Conservation (phyloP, 2,329 filamentous ascomycete genomes). For the Pseudogymnoascus sp. region DNA sequence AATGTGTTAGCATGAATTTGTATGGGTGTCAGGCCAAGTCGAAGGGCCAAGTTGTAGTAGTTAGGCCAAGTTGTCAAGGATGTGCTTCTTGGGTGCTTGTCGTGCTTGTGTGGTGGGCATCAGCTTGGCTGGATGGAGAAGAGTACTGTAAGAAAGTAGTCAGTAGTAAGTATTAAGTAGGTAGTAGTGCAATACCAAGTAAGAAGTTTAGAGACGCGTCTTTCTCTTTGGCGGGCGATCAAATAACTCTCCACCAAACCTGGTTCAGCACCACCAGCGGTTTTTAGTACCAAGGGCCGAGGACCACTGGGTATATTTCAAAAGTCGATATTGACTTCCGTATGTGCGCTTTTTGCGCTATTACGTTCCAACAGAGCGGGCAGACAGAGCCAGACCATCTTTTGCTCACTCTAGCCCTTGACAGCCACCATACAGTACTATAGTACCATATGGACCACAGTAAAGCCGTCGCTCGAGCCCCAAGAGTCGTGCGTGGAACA, state of each 20-base stretch:
- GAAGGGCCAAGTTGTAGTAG: too few relatives aligned
- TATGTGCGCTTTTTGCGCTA: background rate
- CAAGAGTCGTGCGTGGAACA: background rate
- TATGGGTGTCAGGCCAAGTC: too few relatives aligned
- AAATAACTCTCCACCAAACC: background rate
- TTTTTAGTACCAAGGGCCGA: background rate
- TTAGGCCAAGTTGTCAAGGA: conserved; percentile 3
- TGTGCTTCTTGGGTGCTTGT: background rate
- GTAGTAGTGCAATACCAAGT: too few relatives aligned
- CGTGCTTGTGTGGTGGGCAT: background rate
- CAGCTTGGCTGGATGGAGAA: background rate
- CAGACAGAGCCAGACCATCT: background rate
- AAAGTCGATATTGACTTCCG: background rate
- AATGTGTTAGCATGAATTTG: background rate
- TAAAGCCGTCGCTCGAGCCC: too few relatives aligned
- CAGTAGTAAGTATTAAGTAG: too few relatives aligned
- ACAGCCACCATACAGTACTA: background rate
- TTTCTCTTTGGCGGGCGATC: conserved; percentile 1
- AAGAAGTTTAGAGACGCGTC: background rate
- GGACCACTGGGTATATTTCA: background rate
- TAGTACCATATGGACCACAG: too few relatives aligned
- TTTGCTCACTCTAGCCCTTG: background rate
- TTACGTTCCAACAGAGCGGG: background rate
- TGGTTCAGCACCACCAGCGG: background rate
- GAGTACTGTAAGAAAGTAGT: background rate